Evolutionary conservation across 2,329 filamentous ascomycete species (phyloP), one percentile per base, ranked within the genome.

Genomic region (Pseudonectria foliicola): DNA sequence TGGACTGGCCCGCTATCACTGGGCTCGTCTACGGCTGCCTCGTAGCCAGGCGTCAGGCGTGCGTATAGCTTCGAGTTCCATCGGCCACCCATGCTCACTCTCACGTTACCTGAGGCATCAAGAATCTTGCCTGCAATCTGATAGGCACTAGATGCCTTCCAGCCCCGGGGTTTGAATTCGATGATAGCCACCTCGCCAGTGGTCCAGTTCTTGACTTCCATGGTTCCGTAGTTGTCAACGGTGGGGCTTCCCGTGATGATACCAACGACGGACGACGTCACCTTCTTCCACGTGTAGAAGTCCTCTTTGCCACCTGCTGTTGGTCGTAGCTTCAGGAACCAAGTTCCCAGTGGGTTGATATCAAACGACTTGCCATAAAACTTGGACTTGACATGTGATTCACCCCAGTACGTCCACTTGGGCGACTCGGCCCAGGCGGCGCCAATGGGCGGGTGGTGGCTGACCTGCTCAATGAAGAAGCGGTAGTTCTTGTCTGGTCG

Each of bases 41-140:
- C 88, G 55, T 83, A 95, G 4, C 90, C 92, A 1, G 90, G 89
- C 0, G 90, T 95, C 45, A 90, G 73, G 18, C 92, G 85, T 6
- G 90, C 92, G 57, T 95, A 98, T 38, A 98, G 81, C 62, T 90
- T 93, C 56, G 93, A 92, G 60, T 96, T 96, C 92, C 92, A 98
- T 25, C 88, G 81, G 2, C 92, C 92, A 27, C 90, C 92, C 41
- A 98, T 78, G 56, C 82, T 89, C 75, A 92, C 89, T 34, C 84
- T 79, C 7, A 92, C 85, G 25, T 80, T 77, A n/a, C 88, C 88
- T 30, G 79, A 68, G 4, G 75, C 69, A 52, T 92, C 89, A 33
- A 89, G 70, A 4, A 95, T 82, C 61, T 90, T 92, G 42, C 92
- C 92, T 1, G 78, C 72, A 25, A 96, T 81, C 52, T 93, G 83